Conservation (phyloP, 257 asterid genomes). For the Pogostemon cablin region DNA sequence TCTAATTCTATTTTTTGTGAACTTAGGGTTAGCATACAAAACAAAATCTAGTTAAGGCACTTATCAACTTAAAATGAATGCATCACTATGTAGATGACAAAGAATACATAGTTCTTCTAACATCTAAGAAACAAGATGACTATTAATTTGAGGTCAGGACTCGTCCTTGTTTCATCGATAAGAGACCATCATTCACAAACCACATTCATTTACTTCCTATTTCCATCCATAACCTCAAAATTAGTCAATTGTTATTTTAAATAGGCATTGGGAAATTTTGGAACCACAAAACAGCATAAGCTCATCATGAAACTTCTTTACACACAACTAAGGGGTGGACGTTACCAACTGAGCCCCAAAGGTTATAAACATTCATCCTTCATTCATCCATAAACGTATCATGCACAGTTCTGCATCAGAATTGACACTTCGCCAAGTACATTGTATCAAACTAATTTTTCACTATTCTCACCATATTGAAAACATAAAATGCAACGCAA, state of each 20-base stretch:
- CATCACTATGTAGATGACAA: neutral
- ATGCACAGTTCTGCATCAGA: neutral
- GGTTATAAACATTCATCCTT: neutral
- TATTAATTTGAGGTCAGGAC: neutral
- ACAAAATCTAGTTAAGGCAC: neutral
- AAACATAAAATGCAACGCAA: neutral
- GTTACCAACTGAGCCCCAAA: neutral
- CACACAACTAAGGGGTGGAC: neutral
- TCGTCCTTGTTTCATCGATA: neutral
- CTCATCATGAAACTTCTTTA: constrained; percentile 12
- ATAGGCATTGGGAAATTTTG: neutral
- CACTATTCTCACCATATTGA: neutral
- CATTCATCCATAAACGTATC: neutral
- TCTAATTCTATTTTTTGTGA: too few species aligned
- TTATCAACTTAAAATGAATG: constrained; percentile 2
- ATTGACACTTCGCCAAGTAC: neutral
- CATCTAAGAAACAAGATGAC: too few species aligned
- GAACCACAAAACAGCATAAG: neutral
- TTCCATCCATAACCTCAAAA: neutral
- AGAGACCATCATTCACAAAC: neutral
- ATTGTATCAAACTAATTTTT: neutral
- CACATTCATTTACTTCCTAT: neutral
- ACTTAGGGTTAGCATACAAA: constrained; percentile 3
- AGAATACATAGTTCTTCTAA: neutral
- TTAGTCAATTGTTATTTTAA: neutral